These are phyloP conservation scores for Myrica gale DNA, from an alignment of 306 rosid species.

Conservation along the genomic window DNA sequence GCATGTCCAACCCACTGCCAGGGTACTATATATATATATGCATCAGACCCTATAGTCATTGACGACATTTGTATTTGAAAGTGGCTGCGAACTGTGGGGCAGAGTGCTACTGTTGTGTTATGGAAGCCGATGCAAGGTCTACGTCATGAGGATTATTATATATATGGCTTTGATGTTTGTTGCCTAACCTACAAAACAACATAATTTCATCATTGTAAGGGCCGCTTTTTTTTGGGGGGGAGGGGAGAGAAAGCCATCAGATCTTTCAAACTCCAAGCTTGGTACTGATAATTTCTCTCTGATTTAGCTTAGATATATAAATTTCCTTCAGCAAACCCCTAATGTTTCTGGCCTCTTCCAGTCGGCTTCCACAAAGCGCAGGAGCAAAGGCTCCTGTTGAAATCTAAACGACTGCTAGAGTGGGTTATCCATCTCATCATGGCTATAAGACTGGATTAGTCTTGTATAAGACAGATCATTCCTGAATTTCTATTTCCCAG, in stretches of 20 bases:
- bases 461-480: background rate
- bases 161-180: slow-evolving; percentile 25
- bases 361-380: no score
- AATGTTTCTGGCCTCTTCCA: no score
- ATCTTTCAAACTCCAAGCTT: slow-evolving; percentile 4
- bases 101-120: slow-evolving; percentile 35
- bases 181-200: slow-evolving; percentile 19
- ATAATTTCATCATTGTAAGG: no score
- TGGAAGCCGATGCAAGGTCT: slow-evolving; percentile 29
- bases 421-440: background rate
- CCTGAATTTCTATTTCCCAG: no score
- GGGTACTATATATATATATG: no score
- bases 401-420: slow-evolving; percentile 5
- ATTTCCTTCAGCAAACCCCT: no score
- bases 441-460: background rate
- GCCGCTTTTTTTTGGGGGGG: no score
- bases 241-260: slow-evolving; percentile 20
- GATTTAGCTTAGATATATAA: no score
- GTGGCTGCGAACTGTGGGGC: slow-evolving; percentile 4
- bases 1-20: no score
- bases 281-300: no score
- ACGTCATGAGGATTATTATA: slow-evolving; percentile 22
- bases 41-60: background rate
- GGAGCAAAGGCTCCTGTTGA: background rate
- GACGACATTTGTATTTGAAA: background rate